A percentile compares a stretch with the other conserved stretches of the same genome.
These are phyloP conservation scores for Colletotrichum tropicale DNA, from an alignment of 2,329 filamentous ascomycete genomes.

Conservation along the genomic window DNA sequence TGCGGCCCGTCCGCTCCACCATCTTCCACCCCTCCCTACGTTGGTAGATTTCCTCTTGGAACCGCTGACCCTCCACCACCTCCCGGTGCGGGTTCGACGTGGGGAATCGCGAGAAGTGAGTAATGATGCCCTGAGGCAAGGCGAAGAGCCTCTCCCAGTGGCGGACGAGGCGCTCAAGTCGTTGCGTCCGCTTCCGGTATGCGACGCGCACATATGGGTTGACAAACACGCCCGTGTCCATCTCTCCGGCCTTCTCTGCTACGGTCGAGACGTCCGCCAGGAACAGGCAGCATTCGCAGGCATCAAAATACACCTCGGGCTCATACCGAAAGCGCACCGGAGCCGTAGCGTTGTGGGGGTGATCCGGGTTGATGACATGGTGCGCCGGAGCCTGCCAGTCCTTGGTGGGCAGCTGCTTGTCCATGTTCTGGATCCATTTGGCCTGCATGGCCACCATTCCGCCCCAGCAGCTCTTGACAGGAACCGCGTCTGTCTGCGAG, in stretches of 20 bases:
- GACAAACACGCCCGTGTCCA: conserved; percentile 64
- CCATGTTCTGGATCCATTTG: conserved; percentile 56
- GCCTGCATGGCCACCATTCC: conserved; percentile 75
- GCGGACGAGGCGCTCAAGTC: conserved; percentile 46
- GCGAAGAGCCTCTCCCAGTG: conserved; percentile 71
- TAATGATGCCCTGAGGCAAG: conserved; percentile 62
- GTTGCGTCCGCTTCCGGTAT: conserved; percentile 49
- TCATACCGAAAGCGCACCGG: conserved; percentile 47
- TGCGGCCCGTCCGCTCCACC: conserved; percentile 47
- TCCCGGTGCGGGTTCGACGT: conserved; percentile 63
- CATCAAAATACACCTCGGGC: conserved; percentile 64
- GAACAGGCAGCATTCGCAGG: conserved; percentile 68
- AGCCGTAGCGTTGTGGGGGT: conserved; percentile 27
- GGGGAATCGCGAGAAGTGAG: conserved; percentile 60
- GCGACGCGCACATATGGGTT: conserved; percentile 78
- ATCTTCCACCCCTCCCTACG: conserved; percentile 41
- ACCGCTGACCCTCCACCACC: conserved; percentile 61
- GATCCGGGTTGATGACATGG: conserved; percentile 36
- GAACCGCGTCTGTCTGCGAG: conserved; percentile 65
- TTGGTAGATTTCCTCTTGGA: conserved; percentile 56
- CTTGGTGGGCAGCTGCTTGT: conserved; percentile 31
- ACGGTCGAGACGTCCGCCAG: conserved; percentile 49
- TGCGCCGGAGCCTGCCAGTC: conserved; percentile 29
- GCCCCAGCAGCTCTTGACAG: conserved; percentile 77
- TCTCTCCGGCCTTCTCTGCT: conserved; percentile 31